A percentile compares a stretch with the other conserved stretches of the same genome.
phyloP scores from a whole-genome alignment of 345 rosid genomes.

The Cardamine resedifolia region DNA sequence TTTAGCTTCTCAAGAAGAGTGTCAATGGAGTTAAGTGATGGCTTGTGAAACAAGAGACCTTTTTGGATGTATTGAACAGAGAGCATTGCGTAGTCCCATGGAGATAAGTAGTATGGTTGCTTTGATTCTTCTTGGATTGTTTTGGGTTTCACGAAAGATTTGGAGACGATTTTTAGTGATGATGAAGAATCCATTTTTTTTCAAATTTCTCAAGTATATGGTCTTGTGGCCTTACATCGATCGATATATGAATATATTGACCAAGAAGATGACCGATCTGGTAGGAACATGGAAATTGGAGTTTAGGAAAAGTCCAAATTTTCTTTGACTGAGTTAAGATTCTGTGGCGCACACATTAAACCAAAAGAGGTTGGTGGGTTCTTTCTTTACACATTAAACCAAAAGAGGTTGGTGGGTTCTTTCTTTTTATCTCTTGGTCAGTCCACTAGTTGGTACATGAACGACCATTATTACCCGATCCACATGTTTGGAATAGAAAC shows the following conservation, averaged over 20 bases:
- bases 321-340: not conserved
- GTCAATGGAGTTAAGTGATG: conserved; percentile 45
- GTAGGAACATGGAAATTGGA: not conserved
- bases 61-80: conserved; percentile 71
- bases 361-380: too few species aligned
- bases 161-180: conserved; percentile 25
- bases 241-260: not conserved
- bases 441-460: not conserved
- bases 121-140: conserved; percentile 39
- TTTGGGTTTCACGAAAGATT: conserved; percentile 43
- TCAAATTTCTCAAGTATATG: too few species aligned
- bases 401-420: too few species aligned
- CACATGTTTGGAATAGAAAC: too few species aligned
- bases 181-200: conserved; percentile 21
- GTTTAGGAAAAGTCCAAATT: not conserved
- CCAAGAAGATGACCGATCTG: not conserved
- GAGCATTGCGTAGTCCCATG: conserved; percentile 77
- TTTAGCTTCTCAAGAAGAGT: conserved; percentile 45
- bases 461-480: too few species aligned
- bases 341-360: not conserved
- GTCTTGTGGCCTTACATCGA: not conserved
- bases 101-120: conserved; percentile 51
- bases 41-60: conserved; percentile 62
- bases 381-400: too few species aligned
- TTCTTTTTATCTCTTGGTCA: too few species aligned